Evolutionary conservation across 2,329 filamentous ascomycete species (phyloP).

Genomic region (Tolypocladium tundrense): DNA sequence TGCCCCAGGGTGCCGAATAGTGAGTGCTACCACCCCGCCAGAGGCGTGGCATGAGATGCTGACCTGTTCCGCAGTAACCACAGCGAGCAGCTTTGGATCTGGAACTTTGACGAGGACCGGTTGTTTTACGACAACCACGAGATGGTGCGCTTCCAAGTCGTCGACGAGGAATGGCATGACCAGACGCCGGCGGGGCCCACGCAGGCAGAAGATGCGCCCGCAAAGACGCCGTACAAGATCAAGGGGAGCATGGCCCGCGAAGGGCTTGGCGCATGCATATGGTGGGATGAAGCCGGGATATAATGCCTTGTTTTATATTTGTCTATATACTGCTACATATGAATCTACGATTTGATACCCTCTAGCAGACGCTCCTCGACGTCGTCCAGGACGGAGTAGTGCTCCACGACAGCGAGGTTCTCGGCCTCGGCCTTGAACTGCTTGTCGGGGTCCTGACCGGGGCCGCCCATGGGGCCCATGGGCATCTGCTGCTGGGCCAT

Average conservation of each 20-base stretch:
- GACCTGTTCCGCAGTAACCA: constrained; percentile 44
- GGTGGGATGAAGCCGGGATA: constrained; percentile 40
- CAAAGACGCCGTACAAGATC: constrained; percentile 63
- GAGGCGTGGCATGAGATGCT: neutral
- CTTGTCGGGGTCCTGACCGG: constrained; percentile 91
- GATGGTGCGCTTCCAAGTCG: constrained; percentile 74
- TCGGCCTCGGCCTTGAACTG: constrained; percentile 87
- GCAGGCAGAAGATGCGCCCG: constrained; percentile 49
- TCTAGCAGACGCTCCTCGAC: constrained; percentile 76
- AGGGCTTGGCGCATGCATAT: constrained; percentile 52
- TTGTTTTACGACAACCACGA: constrained; percentile 89
- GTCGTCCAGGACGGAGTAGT: constrained; percentile 81
- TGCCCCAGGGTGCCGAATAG: constrained; percentile 71
- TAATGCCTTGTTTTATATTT: constrained; percentile 10
- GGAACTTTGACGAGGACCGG: constrained; percentile 62
- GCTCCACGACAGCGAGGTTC: constrained; percentile 90
- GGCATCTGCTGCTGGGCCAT: constrained; percentile 56
- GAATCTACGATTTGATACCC: constrained; percentile 30
- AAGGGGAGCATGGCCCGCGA: constrained; percentile 53
- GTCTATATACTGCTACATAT: constrained; percentile 6
- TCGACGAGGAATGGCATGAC: constrained; percentile 86
- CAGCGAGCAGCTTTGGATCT: constrained; percentile 73
- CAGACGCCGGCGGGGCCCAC: constrained; percentile 62
- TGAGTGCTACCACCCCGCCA: constrained; percentile 29
- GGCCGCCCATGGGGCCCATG: constrained; percentile 60